phyloP scores from a whole-genome alignment of 257 asterid species.

The Scutellaria minor region DNA sequence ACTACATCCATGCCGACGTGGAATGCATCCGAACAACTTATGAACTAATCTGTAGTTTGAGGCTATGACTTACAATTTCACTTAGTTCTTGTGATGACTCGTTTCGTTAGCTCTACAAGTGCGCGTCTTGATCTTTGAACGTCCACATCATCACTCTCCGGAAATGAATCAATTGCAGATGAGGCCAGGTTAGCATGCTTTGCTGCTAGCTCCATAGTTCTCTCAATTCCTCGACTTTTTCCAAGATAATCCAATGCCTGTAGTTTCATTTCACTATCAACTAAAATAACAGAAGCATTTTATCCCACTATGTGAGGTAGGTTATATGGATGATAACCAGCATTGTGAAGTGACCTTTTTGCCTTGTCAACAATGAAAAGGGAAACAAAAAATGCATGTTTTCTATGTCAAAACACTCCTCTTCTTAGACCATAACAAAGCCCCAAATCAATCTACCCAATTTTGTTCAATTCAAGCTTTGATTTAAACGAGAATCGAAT shows the following conservation, averaged over 20 bases:
- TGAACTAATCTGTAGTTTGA: background rate
- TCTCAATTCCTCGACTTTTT: conserved; percentile 72
- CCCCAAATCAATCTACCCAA: no score
- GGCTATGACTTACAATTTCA: conserved; percentile 26
- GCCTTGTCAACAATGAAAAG: no score
- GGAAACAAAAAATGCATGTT: no score
- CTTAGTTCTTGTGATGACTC: conserved; percentile 78
- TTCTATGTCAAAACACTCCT: no score
- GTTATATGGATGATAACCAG: no score
- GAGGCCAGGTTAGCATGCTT: conserved; percentile 82
- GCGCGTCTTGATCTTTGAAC: conserved; percentile 79
- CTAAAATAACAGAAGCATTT: background rate
- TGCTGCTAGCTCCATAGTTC: conserved; percentile 75
- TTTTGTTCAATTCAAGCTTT: no score
- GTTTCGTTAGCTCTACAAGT: conserved; percentile 66
- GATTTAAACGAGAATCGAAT: no score
- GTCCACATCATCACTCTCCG: conserved; percentile 62
- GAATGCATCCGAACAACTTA: no score
- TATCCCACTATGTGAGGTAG: background rate
- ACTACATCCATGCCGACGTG: no score
- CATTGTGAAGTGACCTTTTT: background rate
- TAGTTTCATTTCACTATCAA: conserved; percentile 20
- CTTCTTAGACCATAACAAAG: no score
- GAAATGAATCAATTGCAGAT: conserved; percentile 67
- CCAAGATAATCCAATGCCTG: conserved; percentile 84